Base-by-base conservation (phyloP, 169 alveolate species). In the Sarcocystis neurona region DNA sequence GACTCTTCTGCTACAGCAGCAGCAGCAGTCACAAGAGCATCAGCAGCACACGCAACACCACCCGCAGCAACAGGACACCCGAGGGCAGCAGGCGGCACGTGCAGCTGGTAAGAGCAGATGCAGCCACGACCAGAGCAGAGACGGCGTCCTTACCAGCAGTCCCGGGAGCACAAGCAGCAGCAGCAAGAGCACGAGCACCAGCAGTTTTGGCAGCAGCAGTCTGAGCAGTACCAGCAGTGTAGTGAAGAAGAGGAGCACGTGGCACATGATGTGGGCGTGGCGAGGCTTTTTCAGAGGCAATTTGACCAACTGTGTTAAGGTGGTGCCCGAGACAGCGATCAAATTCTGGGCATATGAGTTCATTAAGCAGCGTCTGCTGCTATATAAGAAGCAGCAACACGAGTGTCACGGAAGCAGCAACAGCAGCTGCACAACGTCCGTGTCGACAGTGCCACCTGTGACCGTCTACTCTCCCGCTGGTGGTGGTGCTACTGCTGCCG, bases 211-310 rank as follows among this genome's bases (percentile, higher is more conserved):
- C 88, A 84, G 12, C 47, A 44, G 70, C 70, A 63, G 30, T 70
- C 39, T 20, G 37, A 84, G 89, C 53, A 63, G 32, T 20, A 41
- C 70, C 47, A 63, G 89, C 89, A 3, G 15, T 12, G 10, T n/a
- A n/a, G n/a, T n/a, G n/a, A n/a, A n/a, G n/a, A n/a, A n/a, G n/a
- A n/a, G n/a, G n/a, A n/a, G n/a, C n/a, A n/a, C n/a, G n/a, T n/a
- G n/a, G n/a, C n/a, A n/a, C n/a, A n/a, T n/a, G n/a, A 23, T 53
- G 77, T 12, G 58, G 90, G 95, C 94, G 18, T 80, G 87, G 88
- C 56, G 84, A 44, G 95, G 92, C 12, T 92, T 92, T 77, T 92
- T 84, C 32, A 50, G 94, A 37, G 95, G 95, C 60, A 92, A 92
- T 47, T 68, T 93, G 70, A 91, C 94, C 41, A 91, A 91, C 56